These are phyloP conservation scores for Fonsecaea nubica DNA, from an alignment of 2,329 filamentous ascomycete genomes.

Conservation along the genomic window DNA sequence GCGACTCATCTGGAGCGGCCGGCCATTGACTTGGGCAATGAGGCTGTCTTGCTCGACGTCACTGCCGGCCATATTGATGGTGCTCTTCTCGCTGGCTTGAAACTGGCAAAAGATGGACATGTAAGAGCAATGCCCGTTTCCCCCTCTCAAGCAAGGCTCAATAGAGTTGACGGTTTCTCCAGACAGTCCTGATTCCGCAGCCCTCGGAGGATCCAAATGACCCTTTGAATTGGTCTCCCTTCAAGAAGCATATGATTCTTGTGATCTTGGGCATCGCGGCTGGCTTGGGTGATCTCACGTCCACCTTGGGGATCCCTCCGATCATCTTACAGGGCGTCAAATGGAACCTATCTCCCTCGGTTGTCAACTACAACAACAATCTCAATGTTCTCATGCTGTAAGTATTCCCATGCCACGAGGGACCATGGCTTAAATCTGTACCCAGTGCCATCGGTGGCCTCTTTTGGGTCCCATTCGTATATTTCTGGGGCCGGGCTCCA, in stretches of 20 bases:
- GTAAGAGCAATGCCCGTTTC: constrained; percentile 42
- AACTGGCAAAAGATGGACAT: neutral
- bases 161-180: neutral
- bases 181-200: constrained; percentile 59
- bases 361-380: constrained; percentile 48
- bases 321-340: constrained; percentile 47
- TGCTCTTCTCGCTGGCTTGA: neutral
- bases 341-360: constrained; percentile 47
- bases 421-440: neutral
- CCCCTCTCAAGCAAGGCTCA: neutral
- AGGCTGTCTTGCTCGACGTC: neutral
- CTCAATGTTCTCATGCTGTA: constrained; percentile 51
- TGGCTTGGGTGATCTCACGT: constrained; percentile 50
- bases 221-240: constrained; percentile 57
- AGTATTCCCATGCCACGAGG: neutral
- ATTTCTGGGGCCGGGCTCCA: constrained; percentile 53
- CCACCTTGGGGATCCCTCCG: constrained; percentile 47
- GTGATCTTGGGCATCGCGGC: constrained; percentile 46
- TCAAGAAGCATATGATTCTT: constrained; percentile 46
- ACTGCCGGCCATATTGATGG: neutral
- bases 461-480: constrained; percentile 47
- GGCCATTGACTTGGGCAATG: neutral
- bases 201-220: constrained; percentile 61
- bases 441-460: constrained; percentile 47
- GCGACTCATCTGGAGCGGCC: neutral